These are phyloP conservation scores for Lepiota venenata DNA, from an alignment of 768 basidiomycete species.

Conservation along the genomic window DNA sequence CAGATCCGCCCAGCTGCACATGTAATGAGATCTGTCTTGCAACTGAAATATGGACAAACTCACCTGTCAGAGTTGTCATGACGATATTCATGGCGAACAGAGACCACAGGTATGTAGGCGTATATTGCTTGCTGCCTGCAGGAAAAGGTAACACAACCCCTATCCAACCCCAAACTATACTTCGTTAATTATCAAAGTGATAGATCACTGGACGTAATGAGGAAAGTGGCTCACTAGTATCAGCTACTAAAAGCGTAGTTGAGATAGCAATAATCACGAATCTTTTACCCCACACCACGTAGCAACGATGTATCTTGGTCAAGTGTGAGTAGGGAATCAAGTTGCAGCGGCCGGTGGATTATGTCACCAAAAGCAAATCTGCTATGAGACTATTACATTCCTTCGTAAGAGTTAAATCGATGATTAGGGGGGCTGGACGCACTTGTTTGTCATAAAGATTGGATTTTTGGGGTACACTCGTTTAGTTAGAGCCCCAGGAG, in stretches of 20 bases:
- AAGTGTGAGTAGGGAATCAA: neutral
- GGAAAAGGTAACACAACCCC: neutral
- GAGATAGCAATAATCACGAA: slow-evolving; percentile 6
- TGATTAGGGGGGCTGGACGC: neutral
- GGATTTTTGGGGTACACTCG: slow-evolving; percentile 8
- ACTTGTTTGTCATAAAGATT: slow-evolving; percentile 14
- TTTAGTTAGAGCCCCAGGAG: neutral
- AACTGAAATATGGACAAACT: neutral
- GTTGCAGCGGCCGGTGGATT: neutral
- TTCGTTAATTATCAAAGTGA: neutral
- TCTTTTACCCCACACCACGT: slow-evolving; percentile 13
- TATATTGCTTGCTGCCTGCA: neutral
- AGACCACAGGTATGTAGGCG: slow-evolving; percentile 12
- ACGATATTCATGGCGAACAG: slow-evolving; percentile 13
- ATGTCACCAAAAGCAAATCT: slow-evolving; percentile 10
- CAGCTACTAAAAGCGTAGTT: slow-evolving; percentile 8
- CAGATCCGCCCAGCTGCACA: too few species aligned
- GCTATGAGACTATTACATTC: slow-evolving; percentile 4
- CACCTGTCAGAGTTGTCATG: slow-evolving; percentile 11
- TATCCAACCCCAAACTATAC: slow-evolving; percentile 12
- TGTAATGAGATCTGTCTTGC: too few species aligned
- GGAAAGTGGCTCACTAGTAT: slow-evolving; percentile 9
- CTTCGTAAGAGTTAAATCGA: neutral
- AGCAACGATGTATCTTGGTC: slow-evolving; percentile 12
- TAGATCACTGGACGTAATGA: neutral